phyloP scores from a whole-genome alignment of 768 basidiomycete species.

The Hygrophorus pudorinus region DNA sequence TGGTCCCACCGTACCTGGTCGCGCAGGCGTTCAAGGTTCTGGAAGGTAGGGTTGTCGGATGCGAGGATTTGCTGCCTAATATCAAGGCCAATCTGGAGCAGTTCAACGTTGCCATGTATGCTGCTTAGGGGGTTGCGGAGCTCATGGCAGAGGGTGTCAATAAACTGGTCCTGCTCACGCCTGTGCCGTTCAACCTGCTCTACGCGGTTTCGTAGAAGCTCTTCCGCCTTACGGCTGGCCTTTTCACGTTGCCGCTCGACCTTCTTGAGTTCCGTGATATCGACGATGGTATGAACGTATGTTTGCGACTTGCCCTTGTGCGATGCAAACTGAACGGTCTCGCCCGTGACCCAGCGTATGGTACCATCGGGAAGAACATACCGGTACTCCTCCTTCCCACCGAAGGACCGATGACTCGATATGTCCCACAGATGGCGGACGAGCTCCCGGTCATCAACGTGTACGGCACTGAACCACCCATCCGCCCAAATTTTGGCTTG shows the following conservation, averaged over 20 bases:
- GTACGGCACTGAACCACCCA: constrained; percentile 2
- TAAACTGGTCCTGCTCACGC: constrained; percentile 5
- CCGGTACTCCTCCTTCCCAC: constrained; percentile 6
- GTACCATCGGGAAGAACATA: constrained; percentile 2
- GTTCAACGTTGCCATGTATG: constrained; percentile 5
- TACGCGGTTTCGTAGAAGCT: constrained; percentile 3
- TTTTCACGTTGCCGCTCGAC: constrained; percentile 2
- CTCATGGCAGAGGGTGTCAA: constrained; percentile 6
- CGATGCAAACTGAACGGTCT: constrained; percentile 1
- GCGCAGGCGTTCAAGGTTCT: constrained; percentile 1
- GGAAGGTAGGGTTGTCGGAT: not conserved
- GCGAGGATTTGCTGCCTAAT: not conserved
- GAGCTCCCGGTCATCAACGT: constrained; percentile 1
- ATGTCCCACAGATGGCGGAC: constrained; percentile 5
- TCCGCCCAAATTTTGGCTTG: not conserved
- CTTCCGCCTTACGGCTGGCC: constrained; percentile 3
- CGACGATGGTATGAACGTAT: constrained; percentile 5
- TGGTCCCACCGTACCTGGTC: constrained; percentile 4
- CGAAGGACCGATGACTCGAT: not conserved
- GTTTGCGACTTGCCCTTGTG: not conserved
- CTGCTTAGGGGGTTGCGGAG: constrained; percentile 7
- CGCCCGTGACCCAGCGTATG: constrained; percentile 4
- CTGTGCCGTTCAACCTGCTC: constrained; percentile 3
- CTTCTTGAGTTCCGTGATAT: constrained; percentile 5
- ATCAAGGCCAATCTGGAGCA: constrained; percentile 4